Base-by-base conservation (phyloP, 164 flowering plant genomes). In the Houttuynia cordata region DNA sequence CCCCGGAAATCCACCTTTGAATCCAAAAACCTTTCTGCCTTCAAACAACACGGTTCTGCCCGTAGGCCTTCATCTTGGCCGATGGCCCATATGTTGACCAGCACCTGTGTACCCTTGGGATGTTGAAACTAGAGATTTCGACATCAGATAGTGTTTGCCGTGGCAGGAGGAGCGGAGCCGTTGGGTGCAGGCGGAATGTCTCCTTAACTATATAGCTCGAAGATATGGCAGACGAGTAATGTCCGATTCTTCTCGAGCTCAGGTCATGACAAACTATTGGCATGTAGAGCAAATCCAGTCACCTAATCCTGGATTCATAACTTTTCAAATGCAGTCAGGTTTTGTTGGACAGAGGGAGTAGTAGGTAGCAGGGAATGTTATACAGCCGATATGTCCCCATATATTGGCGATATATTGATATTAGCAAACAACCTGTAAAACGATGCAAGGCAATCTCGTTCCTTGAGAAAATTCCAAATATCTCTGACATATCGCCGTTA, bases 251-350 rank as follows among this genome's bases (percentile, higher is more conserved):
- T 59, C 62, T 42, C 15, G 41, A 18, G 3, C 4, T 21, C 1
- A 59, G 51, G 24, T 59, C 62, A 15, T 18, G 1, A 22, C 34
- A 12, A 41, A 19, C 62, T 1, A 13, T 41, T 20, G 51, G 21
- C 62, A 59, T 59, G 39, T 13, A 9, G 10, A 17, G n/a, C n/a
- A n/a, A n/a, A n/a, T n/a, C n/a, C n/a, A n/a, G n/a, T n/a, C n/a
- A n/a, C n/a, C n/a, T n/a, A n/a, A n/a, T n/a, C 58, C 62, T 0
- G 82, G 88, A 60, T 81, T 64, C 80, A 76, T 4, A 80, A 81
- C 10, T 83, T 76, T 51, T 83, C 85, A 4, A 83, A 57, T 0
- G 84, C 87, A 0, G 81, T n/a, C n/a, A n/a, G n/a, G n/a, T n/a
- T n/a, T n/a, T n/a, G n/a, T n/a, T n/a, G n/a, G n/a, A n/a, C n/a